These are phyloP conservation scores for Penicillium sp. DNA, from an alignment of 2,329 filamentous ascomycete species.

Conservation along the genomic window DNA sequence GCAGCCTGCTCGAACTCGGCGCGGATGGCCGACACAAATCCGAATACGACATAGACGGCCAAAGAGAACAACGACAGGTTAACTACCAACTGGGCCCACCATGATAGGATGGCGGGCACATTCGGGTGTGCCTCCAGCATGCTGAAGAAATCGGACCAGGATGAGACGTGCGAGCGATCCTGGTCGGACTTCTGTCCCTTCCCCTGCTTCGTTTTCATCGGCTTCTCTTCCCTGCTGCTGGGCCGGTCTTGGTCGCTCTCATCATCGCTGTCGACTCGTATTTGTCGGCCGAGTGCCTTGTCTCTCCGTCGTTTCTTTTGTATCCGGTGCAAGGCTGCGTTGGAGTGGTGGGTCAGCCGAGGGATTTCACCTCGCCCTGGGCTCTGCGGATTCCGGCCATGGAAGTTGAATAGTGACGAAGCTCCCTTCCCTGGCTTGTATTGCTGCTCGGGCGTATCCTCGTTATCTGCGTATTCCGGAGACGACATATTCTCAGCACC, in stretches of 20 bases:
- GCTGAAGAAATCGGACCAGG: slow-evolving; percentile 47
- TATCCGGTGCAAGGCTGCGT: slow-evolving; percentile 38
- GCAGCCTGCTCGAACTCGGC: slow-evolving; percentile 67
- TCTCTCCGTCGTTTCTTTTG: slow-evolving; percentile 45
- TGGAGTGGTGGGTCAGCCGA: slow-evolving; percentile 41
- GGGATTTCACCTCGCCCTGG: slow-evolving; percentile 60
- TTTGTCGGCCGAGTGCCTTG: slow-evolving; percentile 37
- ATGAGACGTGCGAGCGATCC: slow-evolving; percentile 25
- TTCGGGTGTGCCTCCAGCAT: slow-evolving; percentile 58
- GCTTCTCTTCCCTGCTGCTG: slow-evolving; percentile 30
- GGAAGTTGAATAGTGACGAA: slow-evolving; percentile 35
- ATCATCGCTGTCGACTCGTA: slow-evolving; percentile 37
- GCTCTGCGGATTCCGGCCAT: slow-evolving; percentile 33
- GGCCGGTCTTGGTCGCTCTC: slow-evolving; percentile 36
- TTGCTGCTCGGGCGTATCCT: slow-evolving; percentile 41
- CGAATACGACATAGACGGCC: slow-evolving; percentile 57
- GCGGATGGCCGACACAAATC: slow-evolving; percentile 60
- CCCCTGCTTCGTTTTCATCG: slow-evolving; percentile 25
- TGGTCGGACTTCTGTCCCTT: slow-evolving; percentile 10
- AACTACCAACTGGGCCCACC: slow-evolving; percentile 54
- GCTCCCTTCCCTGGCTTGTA: slow-evolving; percentile 30
- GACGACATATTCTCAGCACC: slow-evolving; percentile 42
- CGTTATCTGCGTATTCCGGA: slow-evolving; percentile 39
- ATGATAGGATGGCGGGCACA: slow-evolving; percentile 57
- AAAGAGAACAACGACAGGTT: slow-evolving; percentile 44